Evolutionary conservation across 148 eudicot species (phyloP).

Genomic region (Silene latifolia): DNA sequence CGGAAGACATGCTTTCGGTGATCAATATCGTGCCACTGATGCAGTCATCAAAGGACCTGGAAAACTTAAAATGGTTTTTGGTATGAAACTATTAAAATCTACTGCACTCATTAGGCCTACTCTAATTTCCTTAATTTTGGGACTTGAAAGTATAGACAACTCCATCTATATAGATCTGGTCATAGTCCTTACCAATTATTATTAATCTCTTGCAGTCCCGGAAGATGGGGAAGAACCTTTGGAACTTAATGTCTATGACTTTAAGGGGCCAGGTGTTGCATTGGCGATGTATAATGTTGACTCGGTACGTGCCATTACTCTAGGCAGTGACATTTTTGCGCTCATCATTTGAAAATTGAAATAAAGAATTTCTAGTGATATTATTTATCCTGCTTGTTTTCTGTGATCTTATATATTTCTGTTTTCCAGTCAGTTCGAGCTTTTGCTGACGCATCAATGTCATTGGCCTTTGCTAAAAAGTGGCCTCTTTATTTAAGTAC

Average conservation of each 20-base stretch:
- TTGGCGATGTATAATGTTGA: slow-evolving; percentile 90
- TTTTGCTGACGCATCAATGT: slow-evolving; percentile 94
- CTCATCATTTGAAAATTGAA: no score
- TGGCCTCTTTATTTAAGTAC: slow-evolving; percentile 98
- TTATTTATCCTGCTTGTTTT: not conserved
- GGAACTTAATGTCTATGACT: slow-evolving; percentile 72
- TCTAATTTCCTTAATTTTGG: not conserved
- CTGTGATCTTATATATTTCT: not conserved
- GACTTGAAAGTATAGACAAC: not conserved
- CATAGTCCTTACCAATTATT: slow-evolving; percentile 7
- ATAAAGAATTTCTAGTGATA: not conserved
- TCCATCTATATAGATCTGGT: not conserved
- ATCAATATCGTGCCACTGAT: slow-evolving; percentile 89
- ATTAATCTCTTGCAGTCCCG: slow-evolving; percentile 55
- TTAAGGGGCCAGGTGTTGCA: slow-evolving; percentile 82
- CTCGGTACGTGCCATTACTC: slow-evolving; percentile 45
- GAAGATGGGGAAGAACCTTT: slow-evolving; percentile 56
- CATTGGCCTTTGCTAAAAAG: slow-evolving; percentile 64
- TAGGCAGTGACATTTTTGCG: not conserved
- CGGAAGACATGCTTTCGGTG: slow-evolving; percentile 97
- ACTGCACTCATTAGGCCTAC: not conserved
- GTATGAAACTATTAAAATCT: slow-evolving; percentile 27
- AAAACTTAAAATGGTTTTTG: slow-evolving; percentile 81
- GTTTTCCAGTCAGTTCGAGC: slow-evolving; percentile 61
- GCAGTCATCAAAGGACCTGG: slow-evolving; percentile 83